Conservation (phyloP, 306 rosid species). For the Trifolium dubium region DNA sequence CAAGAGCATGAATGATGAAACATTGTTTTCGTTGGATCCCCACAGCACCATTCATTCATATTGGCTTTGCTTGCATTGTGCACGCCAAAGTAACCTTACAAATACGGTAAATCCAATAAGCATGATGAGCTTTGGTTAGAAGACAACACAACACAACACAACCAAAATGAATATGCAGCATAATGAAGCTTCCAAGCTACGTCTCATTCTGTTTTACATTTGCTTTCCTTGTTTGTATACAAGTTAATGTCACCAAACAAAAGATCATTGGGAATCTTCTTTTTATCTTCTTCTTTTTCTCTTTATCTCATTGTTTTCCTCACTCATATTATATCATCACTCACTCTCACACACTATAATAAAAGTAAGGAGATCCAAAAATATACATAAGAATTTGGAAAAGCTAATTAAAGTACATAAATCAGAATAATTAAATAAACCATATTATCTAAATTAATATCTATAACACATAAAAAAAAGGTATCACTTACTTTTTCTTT, state of each 20-base stretch:
- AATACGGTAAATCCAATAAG: constrained; percentile 20
- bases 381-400: not conserved
- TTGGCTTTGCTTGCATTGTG: not conserved
- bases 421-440: no score
- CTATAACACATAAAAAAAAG: no score
- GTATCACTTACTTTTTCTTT: no score
- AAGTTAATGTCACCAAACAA: not conserved
- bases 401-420: not conserved
- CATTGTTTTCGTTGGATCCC: not conserved
- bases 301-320: not conserved
- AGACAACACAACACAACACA: not conserved
- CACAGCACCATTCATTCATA: not conserved
- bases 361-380: not conserved
- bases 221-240: constrained; percentile 17
- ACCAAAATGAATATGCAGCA: not conserved
- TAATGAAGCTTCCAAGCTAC: constrained; percentile 39
- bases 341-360: not conserved
- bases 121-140: not conserved
- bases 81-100: not conserved
- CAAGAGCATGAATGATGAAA: not conserved
- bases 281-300: not conserved
- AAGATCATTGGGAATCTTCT: constrained; percentile 37
- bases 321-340: not conserved
- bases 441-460: no score
- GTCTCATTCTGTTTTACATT: constrained; percentile 25